A percentile compares a stretch with the other conserved stretches of the same genome.
phyloP scores from a whole-genome alignment of 768 basidiomycete genomes.

The Lactarius deliciosus region DNA sequence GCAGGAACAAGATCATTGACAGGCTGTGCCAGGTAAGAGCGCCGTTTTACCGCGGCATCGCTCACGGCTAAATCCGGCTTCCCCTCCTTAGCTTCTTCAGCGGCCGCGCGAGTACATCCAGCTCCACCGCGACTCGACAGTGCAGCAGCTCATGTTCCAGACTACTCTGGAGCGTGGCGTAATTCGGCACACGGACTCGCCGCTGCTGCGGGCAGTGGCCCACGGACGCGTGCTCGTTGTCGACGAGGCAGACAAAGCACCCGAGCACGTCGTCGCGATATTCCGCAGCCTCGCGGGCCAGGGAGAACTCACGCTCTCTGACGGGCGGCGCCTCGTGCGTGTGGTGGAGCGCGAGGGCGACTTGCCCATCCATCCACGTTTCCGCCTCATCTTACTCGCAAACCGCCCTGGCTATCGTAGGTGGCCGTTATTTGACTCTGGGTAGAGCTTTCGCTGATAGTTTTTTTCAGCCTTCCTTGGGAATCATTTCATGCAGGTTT shows the following conservation, averaged over 20 bases:
- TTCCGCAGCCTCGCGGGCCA: constrained; percentile 69
- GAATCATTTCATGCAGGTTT: constrained; percentile 70
- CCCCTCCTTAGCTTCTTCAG: constrained; percentile 47
- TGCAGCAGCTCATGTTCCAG: constrained; percentile 69
- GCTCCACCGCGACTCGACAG: constrained; percentile 67
- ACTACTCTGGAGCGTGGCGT: constrained; percentile 58
- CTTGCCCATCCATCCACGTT: constrained; percentile 61
- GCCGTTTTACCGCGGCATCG: neutral
- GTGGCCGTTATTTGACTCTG: constrained; percentile 25
- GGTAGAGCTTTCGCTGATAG: neutral
- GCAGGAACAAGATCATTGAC: constrained; percentile 71
- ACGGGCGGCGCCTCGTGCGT: constrained; percentile 57
- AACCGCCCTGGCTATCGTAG: constrained; percentile 70
- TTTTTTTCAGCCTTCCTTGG: constrained; percentile 59
- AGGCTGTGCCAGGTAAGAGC: constrained; percentile 55
- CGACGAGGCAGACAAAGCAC: constrained; percentile 72
- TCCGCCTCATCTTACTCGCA: constrained; percentile 61
- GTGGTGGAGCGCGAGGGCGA: constrained; percentile 50
- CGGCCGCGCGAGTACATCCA: constrained; percentile 70
- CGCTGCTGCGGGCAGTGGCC: constrained; percentile 60
- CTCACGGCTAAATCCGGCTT: neutral
- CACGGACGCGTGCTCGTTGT: constrained; percentile 65
- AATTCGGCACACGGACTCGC: constrained; percentile 62
- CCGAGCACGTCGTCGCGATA: constrained; percentile 70
- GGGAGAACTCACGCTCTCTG: constrained; percentile 60